Base-by-base conservation (phyloP, 2,329 filamentous ascomycete genomes). In the Ceratocystiopsis sp. region DNA sequence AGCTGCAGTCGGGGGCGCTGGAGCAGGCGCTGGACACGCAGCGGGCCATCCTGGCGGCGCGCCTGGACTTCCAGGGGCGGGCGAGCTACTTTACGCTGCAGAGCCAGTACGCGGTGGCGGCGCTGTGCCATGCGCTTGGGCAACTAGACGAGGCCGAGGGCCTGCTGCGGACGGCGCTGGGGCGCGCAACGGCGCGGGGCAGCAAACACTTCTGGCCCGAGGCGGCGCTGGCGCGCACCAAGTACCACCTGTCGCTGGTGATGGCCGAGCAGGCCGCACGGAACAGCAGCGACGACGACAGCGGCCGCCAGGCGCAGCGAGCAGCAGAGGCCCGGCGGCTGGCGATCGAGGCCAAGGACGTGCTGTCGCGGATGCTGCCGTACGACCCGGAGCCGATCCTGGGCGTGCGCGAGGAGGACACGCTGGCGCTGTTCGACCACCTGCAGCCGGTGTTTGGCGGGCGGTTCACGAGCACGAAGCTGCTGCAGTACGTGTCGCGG, bases 41-140 rank as follows among this genome's bases (percentile, higher is more conserved):
- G 40, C 42, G 44, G 21, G 35, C 37, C 12, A 47, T 50, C 17
- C 40, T 50, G 18, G 45, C 47, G 32, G 45, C 46, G 3, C 48
- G 48, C 11, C 48, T 50, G 3, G 46, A 46, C 15, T 47, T 50
- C 35, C 46, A 47, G 41, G 46, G 48, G 4, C 46, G 46, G 12
- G 45, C 45, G 2, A 50, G 45, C 38, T 50, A 48, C 48, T 48
- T 48, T 37, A 50, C 48, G 14, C 43, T 50, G 21, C 48, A 50
- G 35, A 48, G 48, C 25, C 48, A 48, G 35, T 50, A 50, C 16
- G 46, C 48, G 3, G 46, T 50, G 3, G 48, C 46, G 15, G 48
- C 46, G 6, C 29, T 48, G 15, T 46, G 38, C 14, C 46, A 50
- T 25, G 45, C 43, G 37, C 37, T 48, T 12, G 46, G 48, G 4